Conservation (phyloP, 2,329 filamentous ascomycete genomes). For the Pseudogymnoascus sp. region DNA sequence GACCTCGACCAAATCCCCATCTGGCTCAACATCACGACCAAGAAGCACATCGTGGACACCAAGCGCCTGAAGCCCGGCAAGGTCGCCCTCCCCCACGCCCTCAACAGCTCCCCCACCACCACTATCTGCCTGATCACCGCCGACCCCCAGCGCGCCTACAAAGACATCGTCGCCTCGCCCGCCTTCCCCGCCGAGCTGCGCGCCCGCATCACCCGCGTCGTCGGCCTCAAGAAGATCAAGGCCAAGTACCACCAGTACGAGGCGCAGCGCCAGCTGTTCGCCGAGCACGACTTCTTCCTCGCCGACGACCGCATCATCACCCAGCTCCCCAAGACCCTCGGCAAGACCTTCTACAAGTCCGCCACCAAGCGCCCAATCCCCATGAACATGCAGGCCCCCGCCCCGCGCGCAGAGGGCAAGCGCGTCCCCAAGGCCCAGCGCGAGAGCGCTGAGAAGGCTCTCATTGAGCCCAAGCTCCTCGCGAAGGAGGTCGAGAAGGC, state of each 20-base stretch:
- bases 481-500: conserved; percentile 76
- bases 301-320: conserved; percentile 80
- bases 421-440: conserved; percentile 48
- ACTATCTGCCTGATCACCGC: conserved; percentile 84
- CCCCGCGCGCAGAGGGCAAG: conserved; percentile 53
- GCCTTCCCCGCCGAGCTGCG: conserved; percentile 61
- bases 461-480: conserved; percentile 43
- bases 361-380: conserved; percentile 81
- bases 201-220: conserved; percentile 63
- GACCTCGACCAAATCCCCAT: conserved; percentile 43
- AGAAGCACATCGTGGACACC: conserved; percentile 62
- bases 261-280: conserved; percentile 69
- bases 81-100: conserved; percentile 67
- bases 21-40: conserved; percentile 57
- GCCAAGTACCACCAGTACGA: conserved; percentile 87
- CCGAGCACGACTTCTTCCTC: conserved; percentile 88
- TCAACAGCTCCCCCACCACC: conserved; percentile 57
- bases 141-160: conserved; percentile 74
- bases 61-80: conserved; percentile 76
- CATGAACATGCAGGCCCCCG: conserved; percentile 58
- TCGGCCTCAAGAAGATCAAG: conserved; percentile 79
- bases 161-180: conserved; percentile 72
- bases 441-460: conserved; percentile 31
- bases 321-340: conserved; percentile 66
- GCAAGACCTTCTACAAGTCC: conserved; percentile 86